A percentile compares a stretch with the other conserved stretches of the same genome.
Evolutionary conservation across 352 stramenopile genomes (phyloP).

Genomic region (Pythium utonaiense): DNA sequence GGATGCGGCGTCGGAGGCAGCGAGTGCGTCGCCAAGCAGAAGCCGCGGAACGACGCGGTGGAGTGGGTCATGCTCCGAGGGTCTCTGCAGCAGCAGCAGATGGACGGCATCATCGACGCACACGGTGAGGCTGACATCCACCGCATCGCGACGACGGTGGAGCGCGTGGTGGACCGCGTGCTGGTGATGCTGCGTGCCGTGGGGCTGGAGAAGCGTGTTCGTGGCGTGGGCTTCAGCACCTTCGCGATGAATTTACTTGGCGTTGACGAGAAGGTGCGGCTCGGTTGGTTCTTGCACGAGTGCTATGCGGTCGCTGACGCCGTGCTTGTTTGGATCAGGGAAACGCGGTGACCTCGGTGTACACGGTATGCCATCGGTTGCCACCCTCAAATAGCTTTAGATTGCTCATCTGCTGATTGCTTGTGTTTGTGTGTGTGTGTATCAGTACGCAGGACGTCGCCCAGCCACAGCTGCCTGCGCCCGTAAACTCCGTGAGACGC

Average conservation of each 20-base stretch:
- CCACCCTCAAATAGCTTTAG: too few relatives aligned
- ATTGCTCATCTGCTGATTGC: too few relatives aligned
- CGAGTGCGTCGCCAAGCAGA: background rate
- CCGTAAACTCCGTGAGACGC: constrained; percentile 41
- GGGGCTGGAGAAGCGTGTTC: constrained; percentile 41
- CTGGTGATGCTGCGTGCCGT: constrained; percentile 47
- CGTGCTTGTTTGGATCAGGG: constrained; percentile 28
- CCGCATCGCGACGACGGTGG: constrained; percentile 42
- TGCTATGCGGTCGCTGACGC: background rate
- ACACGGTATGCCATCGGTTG: constrained; percentile 42
- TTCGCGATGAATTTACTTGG: constrained; percentile 95
- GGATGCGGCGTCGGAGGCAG: background rate
- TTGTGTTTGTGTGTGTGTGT: constrained; percentile 22
- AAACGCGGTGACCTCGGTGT: constrained; percentile 64
- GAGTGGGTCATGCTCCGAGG: constrained; percentile 65
- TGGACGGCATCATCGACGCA: constrained; percentile 47
- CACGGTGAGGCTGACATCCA: constrained; percentile 56
- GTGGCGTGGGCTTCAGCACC: constrained; percentile 88
- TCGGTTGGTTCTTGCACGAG: too few relatives aligned
- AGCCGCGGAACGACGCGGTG: background rate
- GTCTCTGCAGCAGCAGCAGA: constrained; percentile 61
- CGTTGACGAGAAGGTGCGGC: constrained; percentile 55
- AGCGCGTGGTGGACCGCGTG: constrained; percentile 43
- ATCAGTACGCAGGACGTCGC: constrained; percentile 61
- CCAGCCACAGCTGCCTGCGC: constrained; percentile 45